Evolutionary conservation across 2,329 filamentous ascomycete genomes (phyloP).

Genomic region (Alternaria sp.): DNA sequence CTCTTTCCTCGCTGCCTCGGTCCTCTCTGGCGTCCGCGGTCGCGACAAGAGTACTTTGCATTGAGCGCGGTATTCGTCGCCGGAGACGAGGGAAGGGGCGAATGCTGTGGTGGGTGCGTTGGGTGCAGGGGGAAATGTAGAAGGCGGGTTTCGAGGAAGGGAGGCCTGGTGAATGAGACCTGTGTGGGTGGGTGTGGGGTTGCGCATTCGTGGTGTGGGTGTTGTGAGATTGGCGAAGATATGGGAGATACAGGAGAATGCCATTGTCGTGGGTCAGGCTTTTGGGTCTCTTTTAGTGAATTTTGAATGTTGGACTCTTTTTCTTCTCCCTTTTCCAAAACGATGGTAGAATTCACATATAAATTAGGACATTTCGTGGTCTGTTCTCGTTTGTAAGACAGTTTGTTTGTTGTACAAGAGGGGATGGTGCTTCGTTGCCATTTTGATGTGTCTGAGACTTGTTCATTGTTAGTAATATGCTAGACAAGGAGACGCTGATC

Average conservation of each 20-base stretch:
- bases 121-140: neutral
- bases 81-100: neutral
- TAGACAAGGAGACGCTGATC: neutral
- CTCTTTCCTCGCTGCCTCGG: neutral
- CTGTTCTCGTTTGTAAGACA: neutral
- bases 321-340: neutral
- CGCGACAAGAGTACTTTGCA: neutral
- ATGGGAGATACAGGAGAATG: neutral
- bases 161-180: neutral
- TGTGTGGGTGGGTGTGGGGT: neutral
- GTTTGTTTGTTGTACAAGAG: neutral
- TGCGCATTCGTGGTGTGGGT: neutral
- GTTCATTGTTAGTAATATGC: neutral
- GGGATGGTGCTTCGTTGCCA: neutral
- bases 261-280: neutral
- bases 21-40: neutral
- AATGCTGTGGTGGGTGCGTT: neutral
- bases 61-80: neutral
- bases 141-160: neutral
- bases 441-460: neutral
- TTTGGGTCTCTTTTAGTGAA: neutral
- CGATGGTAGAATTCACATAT: neutral
- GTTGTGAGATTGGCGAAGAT: neutral
- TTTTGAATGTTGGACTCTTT: fast-evolving
- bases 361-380: neutral